Percentiles rank a stretch among this genome's conserved stretches.
Evolutionary conservation across 2,329 filamentous ascomycete species (phyloP).

Genomic region (Sporothrix brasiliensis): DNA sequence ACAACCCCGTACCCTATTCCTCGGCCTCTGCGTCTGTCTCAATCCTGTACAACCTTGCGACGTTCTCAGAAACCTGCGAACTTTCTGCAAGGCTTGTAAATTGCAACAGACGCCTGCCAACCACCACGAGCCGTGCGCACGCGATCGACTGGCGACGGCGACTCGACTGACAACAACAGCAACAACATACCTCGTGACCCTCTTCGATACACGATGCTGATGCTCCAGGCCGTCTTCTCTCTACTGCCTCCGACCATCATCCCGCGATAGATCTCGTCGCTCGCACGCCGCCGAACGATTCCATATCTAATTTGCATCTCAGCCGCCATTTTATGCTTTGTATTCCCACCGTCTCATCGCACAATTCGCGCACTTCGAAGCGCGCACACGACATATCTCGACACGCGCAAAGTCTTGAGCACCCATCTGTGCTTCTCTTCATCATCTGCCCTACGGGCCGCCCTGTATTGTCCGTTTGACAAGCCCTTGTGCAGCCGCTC

Average conservation of each 20-base stretch:
- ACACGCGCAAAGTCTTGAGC: too few relatives aligned
- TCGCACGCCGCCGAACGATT: background rate
- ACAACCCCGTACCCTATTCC: background rate
- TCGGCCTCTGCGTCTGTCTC: slow-evolving; percentile 2
- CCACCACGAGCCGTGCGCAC: slow-evolving; percentile 11
- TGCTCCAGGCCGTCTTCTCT: slow-evolving; percentile 37
- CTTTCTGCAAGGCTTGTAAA: background rate
- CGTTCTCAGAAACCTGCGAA: slow-evolving; percentile 3
- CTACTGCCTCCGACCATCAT: slow-evolving; percentile 38
- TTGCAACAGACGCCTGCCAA: background rate
- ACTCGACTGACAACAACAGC: slow-evolving; percentile 20
- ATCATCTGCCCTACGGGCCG: background rate
- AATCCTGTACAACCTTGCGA: background rate
- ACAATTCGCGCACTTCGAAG: background rate
- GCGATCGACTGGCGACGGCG: slow-evolving; percentile 21
- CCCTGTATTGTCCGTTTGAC: background rate
- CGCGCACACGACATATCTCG: background rate
- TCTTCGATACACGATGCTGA: slow-evolving; percentile 39
- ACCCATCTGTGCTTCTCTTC: background rate
- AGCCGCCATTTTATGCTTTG: slow-evolving; percentile 5
- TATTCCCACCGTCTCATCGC: background rate
- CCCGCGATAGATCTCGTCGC: slow-evolving; percentile 37
- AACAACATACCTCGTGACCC: background rate
- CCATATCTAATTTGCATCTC: background rate
- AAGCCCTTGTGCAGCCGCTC: slow-evolving; percentile 5